Evolutionary conservation across 257 asterid species (phyloP).

Genomic region (Catharanthus roseus): DNA sequence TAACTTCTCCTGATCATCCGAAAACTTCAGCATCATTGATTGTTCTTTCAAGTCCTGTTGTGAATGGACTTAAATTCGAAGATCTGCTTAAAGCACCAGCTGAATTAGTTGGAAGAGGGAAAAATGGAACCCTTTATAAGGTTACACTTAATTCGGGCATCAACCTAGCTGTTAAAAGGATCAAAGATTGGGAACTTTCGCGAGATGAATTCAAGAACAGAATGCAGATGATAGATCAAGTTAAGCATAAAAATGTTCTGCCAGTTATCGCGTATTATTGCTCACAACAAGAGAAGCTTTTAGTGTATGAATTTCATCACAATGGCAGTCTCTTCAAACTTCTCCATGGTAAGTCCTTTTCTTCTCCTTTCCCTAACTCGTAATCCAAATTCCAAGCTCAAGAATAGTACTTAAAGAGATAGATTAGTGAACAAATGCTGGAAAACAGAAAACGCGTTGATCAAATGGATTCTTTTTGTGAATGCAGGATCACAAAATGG

Average conservation of each 20-base stretch:
- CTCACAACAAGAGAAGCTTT: conserved; percentile 63
- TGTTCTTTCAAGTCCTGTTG: conserved; percentile 36
- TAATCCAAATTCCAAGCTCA: not conserved
- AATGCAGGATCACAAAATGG: conserved; percentile 43
- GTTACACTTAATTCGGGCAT: conserved; percentile 36
- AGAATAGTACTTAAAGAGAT: not conserved
- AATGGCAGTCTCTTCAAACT: conserved; percentile 62
- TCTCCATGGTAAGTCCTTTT: conserved; percentile 43
- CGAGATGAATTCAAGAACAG: conserved; percentile 51
- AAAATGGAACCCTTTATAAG: conserved; percentile 57
- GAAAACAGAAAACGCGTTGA: not conserved
- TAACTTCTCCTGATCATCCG: conserved; percentile 51
- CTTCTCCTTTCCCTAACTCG: not conserved
- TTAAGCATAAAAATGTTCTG: conserved; percentile 48
- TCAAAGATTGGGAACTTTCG: conserved; percentile 53
- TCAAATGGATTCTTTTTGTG: not conserved
- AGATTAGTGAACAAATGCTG: not conserved
- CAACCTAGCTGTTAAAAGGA: conserved; percentile 61
- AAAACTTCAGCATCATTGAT: conserved; percentile 42
- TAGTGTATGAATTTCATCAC: conserved; percentile 60
- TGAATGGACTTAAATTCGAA: conserved; percentile 48
- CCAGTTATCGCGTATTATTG: conserved; percentile 65
- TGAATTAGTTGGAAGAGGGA: conserved; percentile 53
- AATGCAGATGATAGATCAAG: conserved; percentile 42
- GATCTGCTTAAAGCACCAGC: conserved; percentile 72